Conservation (phyloP, 306 rosid genomes). For the Nissolia schottii region DNA sequence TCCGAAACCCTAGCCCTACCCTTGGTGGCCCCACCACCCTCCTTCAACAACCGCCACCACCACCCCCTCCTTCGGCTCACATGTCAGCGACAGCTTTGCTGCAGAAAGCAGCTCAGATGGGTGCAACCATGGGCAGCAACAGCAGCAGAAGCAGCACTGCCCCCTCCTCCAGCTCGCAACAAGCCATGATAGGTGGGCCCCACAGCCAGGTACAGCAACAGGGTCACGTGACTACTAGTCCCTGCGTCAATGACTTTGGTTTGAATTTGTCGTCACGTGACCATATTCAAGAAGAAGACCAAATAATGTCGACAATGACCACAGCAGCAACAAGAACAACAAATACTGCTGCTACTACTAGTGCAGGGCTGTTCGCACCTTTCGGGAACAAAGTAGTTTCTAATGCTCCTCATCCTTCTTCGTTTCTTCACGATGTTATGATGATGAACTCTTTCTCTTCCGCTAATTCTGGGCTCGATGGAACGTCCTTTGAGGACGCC, state of each 20-base stretch:
- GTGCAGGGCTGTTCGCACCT: constrained; percentile 37
- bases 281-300: no score
- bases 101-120: constrained; percentile 97
- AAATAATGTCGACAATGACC: background rate
- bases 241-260: constrained; percentile 25
- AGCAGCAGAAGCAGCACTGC: background rate
- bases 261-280: constrained; percentile 54
- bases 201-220: no score
- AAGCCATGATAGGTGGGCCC: constrained; percentile 43
- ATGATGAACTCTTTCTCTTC: constrained; percentile 45
- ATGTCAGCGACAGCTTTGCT: constrained; percentile 98
- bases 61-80: constrained; percentile 53
- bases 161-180: no score
- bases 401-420: constrained; percentile 28
- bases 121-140: constrained; percentile 51
- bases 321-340: background rate
- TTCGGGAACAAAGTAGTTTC: constrained; percentile 35
- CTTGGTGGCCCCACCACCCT: constrained; percentile 46
- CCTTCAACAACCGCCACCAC: background rate
- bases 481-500: constrained; percentile 44
- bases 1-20: constrained; percentile 82
- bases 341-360: background rate
- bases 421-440: constrained; percentile 49
- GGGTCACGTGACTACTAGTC: constrained; percentile 50
- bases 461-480: constrained; percentile 30